Conservation (phyloP, 768 basidiomycete genomes). For the Mycena latifolia region DNA sequence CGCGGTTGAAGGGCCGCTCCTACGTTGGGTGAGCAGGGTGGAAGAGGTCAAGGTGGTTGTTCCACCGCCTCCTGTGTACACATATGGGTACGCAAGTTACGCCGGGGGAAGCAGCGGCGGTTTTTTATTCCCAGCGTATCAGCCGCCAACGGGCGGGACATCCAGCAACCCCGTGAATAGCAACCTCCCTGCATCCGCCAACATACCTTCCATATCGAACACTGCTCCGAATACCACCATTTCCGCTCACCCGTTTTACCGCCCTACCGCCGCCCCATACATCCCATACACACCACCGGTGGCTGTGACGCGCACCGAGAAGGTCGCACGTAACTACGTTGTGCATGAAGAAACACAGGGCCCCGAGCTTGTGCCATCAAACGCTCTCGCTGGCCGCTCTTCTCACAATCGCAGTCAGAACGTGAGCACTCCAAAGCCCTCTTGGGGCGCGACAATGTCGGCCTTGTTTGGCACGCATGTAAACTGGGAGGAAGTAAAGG, state of each 20-base stretch:
- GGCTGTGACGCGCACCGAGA: conserved; percentile 55
- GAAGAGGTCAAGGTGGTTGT: conserved; percentile 68
- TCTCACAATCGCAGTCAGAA: conserved; percentile 50
- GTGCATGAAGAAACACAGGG: conserved; percentile 64
- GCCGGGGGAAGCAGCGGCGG: conserved; percentile 32
- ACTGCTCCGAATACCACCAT: neutral
- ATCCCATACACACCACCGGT: conserved; percentile 28
- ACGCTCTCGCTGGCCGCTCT: conserved; percentile 9
- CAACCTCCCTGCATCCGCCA: neutral
- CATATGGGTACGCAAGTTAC: conserved; percentile 16
- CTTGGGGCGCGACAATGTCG: conserved; percentile 80
- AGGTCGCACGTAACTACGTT: conserved; percentile 76
- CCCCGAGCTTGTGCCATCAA: conserved; percentile 7
- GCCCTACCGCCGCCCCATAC: conserved; percentile 8
- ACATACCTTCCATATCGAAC: conserved; percentile 6
- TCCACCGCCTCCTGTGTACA: conserved; percentile 43
- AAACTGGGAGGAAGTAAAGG: conserved; percentile 80
- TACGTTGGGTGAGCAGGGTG: conserved; percentile 77
- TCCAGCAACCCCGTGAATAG: neutral
- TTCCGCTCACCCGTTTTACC: neutral
- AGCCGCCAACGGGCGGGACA: neutral
- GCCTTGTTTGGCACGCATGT: conserved; percentile 90
- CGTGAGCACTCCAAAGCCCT: conserved; percentile 58
- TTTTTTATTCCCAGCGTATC: conserved; percentile 35
- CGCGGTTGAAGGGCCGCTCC: conserved; percentile 71